Base-by-base conservation (phyloP, 169 alveolate species). In the Besnoitia besnoiti region DNA sequence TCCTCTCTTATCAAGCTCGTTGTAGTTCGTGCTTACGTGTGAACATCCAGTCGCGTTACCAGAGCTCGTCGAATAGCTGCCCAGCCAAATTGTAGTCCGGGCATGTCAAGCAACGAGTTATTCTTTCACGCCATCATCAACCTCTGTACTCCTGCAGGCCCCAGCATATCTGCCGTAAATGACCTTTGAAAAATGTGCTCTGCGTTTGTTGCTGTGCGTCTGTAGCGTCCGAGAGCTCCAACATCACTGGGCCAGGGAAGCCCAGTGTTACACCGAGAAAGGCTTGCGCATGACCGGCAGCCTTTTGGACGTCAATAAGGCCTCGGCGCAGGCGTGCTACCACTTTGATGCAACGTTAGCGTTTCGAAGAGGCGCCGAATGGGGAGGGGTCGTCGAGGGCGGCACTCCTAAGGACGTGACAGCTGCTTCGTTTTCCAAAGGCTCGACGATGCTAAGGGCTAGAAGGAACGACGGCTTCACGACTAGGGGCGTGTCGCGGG, bases 381-480 rank as follows among this genome's bases (percentile, higher is more conserved):
- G 46, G 46, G 44, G 84, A 5, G 84, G 33, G 16, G 49, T 33
- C 40, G 24, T 44, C 4, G 84, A 73, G 16, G 46, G 84, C 46
- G 44, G 84, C 84, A 33, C 84, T 0, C 12, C 84, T 30, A 73
- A 73, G 84, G 84, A 77, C 40, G 87, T 46, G 47, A 77, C 87
- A 19, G 47, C 87, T 42, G 59, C 35, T 0, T 39, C 61, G 37
- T 21, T 42, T n/a, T 59, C 8, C 37, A 77, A 35, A 77, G 87
- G 87, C 2, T 39, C 19, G 21, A 39, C 87, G 59, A 40, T 59
- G 50, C 50, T 42, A 21, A 77, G 40, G 59, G 16, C 87, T 19
- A 37, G 87, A 37, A 39, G 59, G 35, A 77, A 77, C 37, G 87
- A 77, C 84, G 46, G 49, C 30, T 33, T 44, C 84, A 39, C 33